Conservation (phyloP, 495 filamentous ascomycete species). For the Cudoniella acicularis region DNA sequence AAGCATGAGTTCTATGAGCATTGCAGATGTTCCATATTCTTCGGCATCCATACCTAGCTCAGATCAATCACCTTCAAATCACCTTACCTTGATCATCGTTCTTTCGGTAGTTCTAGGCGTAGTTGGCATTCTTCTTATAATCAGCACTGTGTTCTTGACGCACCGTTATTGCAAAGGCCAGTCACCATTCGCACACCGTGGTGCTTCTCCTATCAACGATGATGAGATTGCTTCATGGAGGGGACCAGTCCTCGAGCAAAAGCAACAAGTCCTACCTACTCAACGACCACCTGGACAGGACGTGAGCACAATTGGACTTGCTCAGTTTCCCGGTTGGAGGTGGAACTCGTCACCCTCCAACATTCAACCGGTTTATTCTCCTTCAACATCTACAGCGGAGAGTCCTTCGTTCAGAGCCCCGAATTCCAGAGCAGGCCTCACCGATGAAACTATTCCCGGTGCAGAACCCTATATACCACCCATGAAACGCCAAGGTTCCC, state of each 20-base stretch:
- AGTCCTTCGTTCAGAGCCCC: conserved; percentile 19
- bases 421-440: conserved; percentile 25
- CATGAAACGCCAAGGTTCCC: conserved; percentile 21
- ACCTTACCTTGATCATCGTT: conserved; percentile 20
- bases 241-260: conserved; percentile 6
- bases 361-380: conserved; percentile 1
- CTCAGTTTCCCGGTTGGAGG: conserved; percentile 12
- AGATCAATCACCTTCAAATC: neutral
- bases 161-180: conserved; percentile 16
- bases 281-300: conserved; percentile 5
- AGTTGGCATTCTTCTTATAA: conserved; percentile 15
- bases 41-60: neutral
- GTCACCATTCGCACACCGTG: conserved; percentile 17
- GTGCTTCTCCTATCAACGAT: conserved; percentile 25
- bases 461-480: conserved; percentile 23
- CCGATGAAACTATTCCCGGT: conserved; percentile 24
- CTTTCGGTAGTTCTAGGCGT: conserved; percentile 20
- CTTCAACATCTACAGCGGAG: neutral
- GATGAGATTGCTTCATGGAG: conserved; percentile 26
- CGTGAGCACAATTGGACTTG: conserved; percentile 3
- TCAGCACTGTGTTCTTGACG: conserved; percentile 1
- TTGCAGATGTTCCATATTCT: neutral
- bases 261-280: neutral
- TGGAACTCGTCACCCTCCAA: conserved; percentile 13
- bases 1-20: neutral